Percentiles rank a stretch among this genome's conserved stretches.
Evolutionary conservation across 208 protist genomes (phyloP).

Genomic region (Herpetomonas tarakana): DNA sequence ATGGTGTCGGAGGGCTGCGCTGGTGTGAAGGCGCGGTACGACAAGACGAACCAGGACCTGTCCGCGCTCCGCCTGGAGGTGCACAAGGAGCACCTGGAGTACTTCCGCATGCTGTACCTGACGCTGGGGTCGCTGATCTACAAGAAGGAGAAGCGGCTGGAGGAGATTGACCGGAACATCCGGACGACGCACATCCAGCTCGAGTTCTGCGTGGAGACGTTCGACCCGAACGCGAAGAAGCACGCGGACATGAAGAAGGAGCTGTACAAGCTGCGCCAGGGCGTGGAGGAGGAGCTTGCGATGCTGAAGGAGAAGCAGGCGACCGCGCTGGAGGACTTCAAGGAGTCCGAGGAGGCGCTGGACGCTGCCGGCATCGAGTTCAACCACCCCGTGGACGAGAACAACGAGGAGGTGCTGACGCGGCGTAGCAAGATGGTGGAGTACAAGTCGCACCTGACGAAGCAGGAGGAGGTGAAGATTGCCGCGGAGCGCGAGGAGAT

Average conservation of each 20-base stretch:
- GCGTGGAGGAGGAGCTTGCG: conserved; percentile 73
- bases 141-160: no score
- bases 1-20: conserved; percentile 65
- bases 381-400: conserved; percentile 57
- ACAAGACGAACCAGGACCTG: conserved; percentile 73
- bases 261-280: conserved; percentile 68
- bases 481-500: conserved; percentile 86
- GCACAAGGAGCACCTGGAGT: conserved; percentile 82
- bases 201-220: no score
- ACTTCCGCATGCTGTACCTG: conserved; percentile 76
- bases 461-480: conserved; percentile 85
- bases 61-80: conserved; percentile 62
- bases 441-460: conserved; percentile 78
- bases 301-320: conserved; percentile 80
- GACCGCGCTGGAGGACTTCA: conserved; percentile 67
- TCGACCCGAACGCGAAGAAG: no score
- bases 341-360: conserved; percentile 72
- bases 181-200: no score
- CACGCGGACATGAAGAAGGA: conserved; percentile 86
- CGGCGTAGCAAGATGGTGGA: conserved; percentile 85
- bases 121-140: conserved; percentile 73
- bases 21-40: conserved; percentile 66
- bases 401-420: conserved; percentile 74
- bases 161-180: no score
- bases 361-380: conserved; percentile 67